phyloP scores from a whole-genome alignment of 148 eudicot genomes.

The Simmondsia chinensis region DNA sequence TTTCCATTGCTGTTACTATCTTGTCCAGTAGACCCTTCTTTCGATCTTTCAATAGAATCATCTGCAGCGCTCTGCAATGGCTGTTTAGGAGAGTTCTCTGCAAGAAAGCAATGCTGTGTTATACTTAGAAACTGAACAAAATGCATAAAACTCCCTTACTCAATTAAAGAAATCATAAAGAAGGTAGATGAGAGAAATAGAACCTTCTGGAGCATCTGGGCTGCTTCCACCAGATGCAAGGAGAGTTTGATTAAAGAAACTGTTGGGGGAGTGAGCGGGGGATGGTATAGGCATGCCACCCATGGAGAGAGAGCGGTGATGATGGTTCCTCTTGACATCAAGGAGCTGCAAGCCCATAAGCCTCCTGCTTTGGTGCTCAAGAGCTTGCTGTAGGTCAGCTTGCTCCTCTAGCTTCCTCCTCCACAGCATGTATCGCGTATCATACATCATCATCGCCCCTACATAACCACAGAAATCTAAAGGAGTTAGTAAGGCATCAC shows the following conservation, averaged over 20 bases:
- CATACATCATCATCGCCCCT: slow-evolving; percentile 63
- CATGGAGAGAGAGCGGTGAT: slow-evolving; percentile 49
- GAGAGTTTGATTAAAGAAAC: slow-evolving; percentile 29
- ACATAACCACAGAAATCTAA: no score
- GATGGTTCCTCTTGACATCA: slow-evolving; percentile 54
- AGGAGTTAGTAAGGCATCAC: no score
- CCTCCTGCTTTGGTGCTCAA: slow-evolving; percentile 58
- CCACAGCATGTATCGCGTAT: slow-evolving; percentile 59
- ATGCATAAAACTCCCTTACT: no score
- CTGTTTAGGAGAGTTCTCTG: no score
- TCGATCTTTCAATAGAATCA: slow-evolving; percentile 43
- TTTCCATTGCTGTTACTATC: no score
- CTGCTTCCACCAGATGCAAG: slow-evolving; percentile 36
- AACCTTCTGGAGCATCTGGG: slow-evolving; percentile 46
- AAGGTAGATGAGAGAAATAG: not conserved
- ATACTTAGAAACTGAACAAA: no score
- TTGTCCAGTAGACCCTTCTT: slow-evolving; percentile 31
- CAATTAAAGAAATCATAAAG: no score
- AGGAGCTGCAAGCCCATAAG: slow-evolving; percentile 68
- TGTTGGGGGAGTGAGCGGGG: slow-evolving; percentile 42
- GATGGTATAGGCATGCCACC: slow-evolving; percentile 39
- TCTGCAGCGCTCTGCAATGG: slow-evolving; percentile 26
- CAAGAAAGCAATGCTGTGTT: no score
- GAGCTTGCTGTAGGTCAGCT: slow-evolving; percentile 68
- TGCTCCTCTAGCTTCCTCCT: slow-evolving; percentile 80